Conservation (phyloP, 2,329 filamentous ascomycete species). For the Thelonectria blattea region DNA sequence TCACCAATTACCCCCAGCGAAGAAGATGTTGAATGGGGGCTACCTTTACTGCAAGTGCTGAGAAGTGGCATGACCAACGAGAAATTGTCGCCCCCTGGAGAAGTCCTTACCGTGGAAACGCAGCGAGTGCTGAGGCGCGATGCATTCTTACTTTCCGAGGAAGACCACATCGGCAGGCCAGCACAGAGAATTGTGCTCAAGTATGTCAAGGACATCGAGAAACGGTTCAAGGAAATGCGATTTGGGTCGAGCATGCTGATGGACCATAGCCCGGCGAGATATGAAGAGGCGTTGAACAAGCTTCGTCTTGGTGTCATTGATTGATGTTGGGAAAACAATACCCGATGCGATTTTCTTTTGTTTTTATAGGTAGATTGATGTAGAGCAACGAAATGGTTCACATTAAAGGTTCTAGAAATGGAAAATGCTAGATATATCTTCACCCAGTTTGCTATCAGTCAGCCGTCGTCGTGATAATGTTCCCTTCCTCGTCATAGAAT, state of each 20-base stretch:
- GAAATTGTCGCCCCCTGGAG: constrained; percentile 76
- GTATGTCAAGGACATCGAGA: constrained; percentile 74
- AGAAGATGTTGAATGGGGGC: constrained; percentile 73
- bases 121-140: constrained; percentile 71
- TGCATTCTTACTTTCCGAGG: constrained; percentile 59
- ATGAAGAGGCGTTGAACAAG: constrained; percentile 71
- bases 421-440: neutral
- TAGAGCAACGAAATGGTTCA: neutral
- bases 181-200: constrained; percentile 73
- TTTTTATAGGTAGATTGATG: neutral
- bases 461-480: constrained; percentile 54
- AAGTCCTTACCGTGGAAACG: constrained; percentile 76
- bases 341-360: neutral
- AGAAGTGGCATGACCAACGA: constrained; percentile 70
- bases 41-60: constrained; percentile 69
- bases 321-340: constrained; percentile 1
- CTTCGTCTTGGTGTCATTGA: constrained; percentile 57
- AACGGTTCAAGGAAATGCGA: constrained; percentile 70
- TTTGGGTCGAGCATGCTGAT: constrained; percentile 77
- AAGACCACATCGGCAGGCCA: constrained; percentile 64
- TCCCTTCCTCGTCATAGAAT: constrained; percentile 70
- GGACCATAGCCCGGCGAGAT: constrained; percentile 77
- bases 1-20: constrained; percentile 46
- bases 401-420: neutral
- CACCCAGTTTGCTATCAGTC: constrained; percentile 26